Conservation (phyloP, 2,329 filamentous ascomycete genomes). For the Pseudocercospora macadamiae region DNA sequence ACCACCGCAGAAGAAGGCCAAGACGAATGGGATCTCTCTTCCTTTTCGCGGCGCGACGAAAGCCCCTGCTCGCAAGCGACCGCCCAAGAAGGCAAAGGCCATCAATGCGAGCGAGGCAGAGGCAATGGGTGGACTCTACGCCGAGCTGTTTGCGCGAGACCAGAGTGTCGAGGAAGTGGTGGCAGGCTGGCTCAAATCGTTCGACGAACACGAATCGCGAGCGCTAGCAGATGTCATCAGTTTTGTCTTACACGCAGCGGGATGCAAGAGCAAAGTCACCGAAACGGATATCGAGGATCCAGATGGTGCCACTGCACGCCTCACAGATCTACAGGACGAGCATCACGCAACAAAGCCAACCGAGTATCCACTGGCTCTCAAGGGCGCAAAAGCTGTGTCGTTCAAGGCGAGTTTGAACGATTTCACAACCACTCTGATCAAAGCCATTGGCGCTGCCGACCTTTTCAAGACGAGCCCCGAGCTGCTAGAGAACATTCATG, state of each 20-base stretch:
- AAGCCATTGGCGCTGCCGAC: conserved; percentile 78
- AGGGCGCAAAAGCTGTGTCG: conserved; percentile 69
- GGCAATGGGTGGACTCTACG: conserved; percentile 60
- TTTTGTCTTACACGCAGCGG: conserved; percentile 68
- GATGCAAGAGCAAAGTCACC: conserved; percentile 77
- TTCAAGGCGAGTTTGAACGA: conserved; percentile 77
- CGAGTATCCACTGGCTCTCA: conserved; percentile 90
- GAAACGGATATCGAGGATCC: conserved; percentile 85
- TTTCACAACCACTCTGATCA: conserved; percentile 78
- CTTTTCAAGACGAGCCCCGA: conserved; percentile 75
- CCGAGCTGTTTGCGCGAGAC: conserved; percentile 62
- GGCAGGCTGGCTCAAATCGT: conserved; percentile 60
- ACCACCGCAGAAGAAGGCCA: conserved; percentile 55
- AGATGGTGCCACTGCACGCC: conserved; percentile 77
- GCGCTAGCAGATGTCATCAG: conserved; percentile 64
- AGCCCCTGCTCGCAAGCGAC: conserved; percentile 43
- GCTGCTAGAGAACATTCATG: conserved; percentile 83
- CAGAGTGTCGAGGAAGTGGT: conserved; percentile 60
- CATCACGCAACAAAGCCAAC: conserved; percentile 74
- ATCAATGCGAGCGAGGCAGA: conserved; percentile 57
- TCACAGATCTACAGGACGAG: conserved; percentile 84
- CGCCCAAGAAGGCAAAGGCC: conserved; percentile 55
- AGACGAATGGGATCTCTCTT: conserved; percentile 58
- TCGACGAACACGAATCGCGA: conserved; percentile 57
- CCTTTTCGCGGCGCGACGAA: conserved; percentile 57